These are phyloP conservation scores for Avena atlantica DNA, from an alignment of 176 grass and related monocot genomes.

Conservation along the genomic window DNA sequence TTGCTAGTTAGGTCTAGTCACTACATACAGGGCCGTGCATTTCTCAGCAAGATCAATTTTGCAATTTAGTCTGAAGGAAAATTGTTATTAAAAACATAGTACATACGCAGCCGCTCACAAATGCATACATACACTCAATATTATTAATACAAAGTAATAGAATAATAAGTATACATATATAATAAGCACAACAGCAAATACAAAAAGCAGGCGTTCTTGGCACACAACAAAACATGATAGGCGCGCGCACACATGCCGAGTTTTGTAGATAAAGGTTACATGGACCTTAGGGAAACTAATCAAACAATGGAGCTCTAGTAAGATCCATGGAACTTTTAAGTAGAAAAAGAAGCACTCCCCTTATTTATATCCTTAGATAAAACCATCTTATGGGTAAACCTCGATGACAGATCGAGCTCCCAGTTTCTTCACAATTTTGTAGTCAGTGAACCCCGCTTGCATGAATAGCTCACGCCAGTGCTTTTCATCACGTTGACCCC, in stretches of 20 bases:
- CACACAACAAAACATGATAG: neutral
- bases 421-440: slow-evolving; percentile 20
- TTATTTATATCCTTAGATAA: neutral
- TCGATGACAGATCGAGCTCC: neutral
- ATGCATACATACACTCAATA: too few relatives aligned
- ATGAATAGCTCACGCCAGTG: neutral
- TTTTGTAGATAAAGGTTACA: neutral
- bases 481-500: neutral
- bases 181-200: too few relatives aligned
- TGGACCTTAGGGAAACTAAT: neutral
- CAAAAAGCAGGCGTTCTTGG: too few relatives aligned
- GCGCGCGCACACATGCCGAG: neutral
- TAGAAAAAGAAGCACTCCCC: neutral
- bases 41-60: too few relatives aligned
- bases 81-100: too few relatives aligned
- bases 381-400: neutral
- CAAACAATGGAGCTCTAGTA: neutral
- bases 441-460: neutral
- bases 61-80: too few relatives aligned
- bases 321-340: neutral
- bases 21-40: too few relatives aligned
- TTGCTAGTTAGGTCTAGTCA: too few relatives aligned
- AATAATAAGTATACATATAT: neutral
- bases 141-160: too few relatives aligned
- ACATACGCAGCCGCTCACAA: too few relatives aligned